Conservation (phyloP, 306 rosid species). For the Benincasa hispida region DNA sequence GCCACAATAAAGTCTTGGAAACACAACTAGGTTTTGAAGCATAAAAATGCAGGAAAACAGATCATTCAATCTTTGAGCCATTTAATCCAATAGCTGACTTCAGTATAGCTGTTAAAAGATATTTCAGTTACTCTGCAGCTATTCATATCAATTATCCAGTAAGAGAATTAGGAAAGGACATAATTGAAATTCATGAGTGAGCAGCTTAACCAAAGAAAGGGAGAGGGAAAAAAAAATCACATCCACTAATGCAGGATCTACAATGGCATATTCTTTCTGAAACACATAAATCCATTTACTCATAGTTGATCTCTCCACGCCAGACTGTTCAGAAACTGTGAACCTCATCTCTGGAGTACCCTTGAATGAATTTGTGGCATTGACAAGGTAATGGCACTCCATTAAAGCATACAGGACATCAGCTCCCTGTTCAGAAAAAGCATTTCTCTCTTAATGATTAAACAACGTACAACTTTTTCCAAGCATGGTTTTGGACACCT, state of each 20-base stretch:
- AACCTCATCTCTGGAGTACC: slow-evolving; percentile 38
- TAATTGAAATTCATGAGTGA: background rate
- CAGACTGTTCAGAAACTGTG: slow-evolving; percentile 31
- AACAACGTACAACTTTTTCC: background rate
- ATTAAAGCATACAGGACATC: slow-evolving; percentile 42
- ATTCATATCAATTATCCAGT: background rate
- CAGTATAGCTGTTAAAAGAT: background rate
- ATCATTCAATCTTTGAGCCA: background rate
- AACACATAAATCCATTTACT: slow-evolving; percentile 61
- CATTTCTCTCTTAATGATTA: background rate
- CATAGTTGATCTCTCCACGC: slow-evolving; percentile 9
- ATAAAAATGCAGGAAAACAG: background rate
- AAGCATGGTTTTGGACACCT: background rate
- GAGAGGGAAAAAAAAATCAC: slow-evolving; percentile 22
- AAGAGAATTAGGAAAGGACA: background rate
- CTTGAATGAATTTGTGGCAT: slow-evolving; percentile 46
- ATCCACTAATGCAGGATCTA: slow-evolving; percentile 51
- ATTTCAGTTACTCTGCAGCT: background rate
- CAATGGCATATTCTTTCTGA: slow-evolving; percentile 84
- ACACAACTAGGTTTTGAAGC: background rate
- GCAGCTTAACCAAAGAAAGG: background rate
- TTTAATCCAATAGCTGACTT: background rate
- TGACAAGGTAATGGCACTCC: slow-evolving; percentile 36
- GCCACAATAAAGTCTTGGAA: background rate
- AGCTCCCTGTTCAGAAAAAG: slow-evolving; percentile 34